Base-by-base conservation (phyloP, 2,329 filamentous ascomycete species). In the Diaporthe sp. region DNA sequence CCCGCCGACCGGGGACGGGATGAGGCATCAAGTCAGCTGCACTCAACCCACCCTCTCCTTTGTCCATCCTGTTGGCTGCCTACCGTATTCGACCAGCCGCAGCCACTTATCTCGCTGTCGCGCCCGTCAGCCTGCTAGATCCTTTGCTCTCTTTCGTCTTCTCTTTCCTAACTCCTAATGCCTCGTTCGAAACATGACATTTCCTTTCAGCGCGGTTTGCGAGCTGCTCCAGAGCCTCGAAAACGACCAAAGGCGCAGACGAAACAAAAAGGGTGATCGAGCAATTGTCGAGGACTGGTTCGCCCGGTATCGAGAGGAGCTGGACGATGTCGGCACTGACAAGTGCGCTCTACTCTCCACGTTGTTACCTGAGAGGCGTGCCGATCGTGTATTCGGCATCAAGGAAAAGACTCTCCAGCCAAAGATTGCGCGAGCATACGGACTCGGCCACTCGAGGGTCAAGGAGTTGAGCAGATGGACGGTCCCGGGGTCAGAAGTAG, bases 351-450 rank as follows among this genome's bases (percentile, higher is more conserved):
- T 98, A 1, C 85, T 97, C 0, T 96, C 94, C 1, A 92, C 92
- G 3, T 83, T 98, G 0, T 88, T 97, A 0, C 95, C 95, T 0
- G 92, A 95, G 76, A 92, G 89, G 77, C 88, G 95, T 71, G 92
- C 91, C 3, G 95, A 97, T 80, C 90, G 95, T 38, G 93, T 96
- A 2, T 97, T 96, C 81, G 89, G 87, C 50, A 86, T 97, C 1
- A 90, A 94, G 79, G 85, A 90, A 8, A 80, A 84, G 12, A 87
- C 85, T 0, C 86, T 98, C 0, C 89, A 92, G 73, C 90, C 88
- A 69, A 89, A 94, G n/a, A 87, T 98, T 22, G 89, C 88, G 4
- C 89, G 92, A 42, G 89, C 90, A 28, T 86, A 96, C n/a, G 83
- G 88, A 6, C 87, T 97, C 33, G 91, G 93, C 1, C 83, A 85